Evolutionary conservation across 2,329 filamentous ascomycete species (phyloP).

Genomic region (Claviceps sp.): DNA sequence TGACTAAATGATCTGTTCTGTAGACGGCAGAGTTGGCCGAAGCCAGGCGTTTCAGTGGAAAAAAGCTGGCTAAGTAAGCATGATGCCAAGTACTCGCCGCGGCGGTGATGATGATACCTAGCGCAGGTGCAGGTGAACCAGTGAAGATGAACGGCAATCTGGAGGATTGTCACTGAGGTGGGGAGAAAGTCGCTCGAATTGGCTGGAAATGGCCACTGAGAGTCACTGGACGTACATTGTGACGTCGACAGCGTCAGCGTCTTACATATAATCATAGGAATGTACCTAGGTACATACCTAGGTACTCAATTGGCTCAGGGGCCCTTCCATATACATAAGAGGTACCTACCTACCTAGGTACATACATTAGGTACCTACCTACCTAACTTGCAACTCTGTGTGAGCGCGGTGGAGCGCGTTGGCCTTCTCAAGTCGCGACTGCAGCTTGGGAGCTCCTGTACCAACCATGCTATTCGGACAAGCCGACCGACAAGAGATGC

Average conservation of each 20-base stretch:
- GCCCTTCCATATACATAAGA: too few relatives aligned
- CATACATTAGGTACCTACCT: too few relatives aligned
- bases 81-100: not conserved
- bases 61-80: not conserved
- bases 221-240: not conserved
- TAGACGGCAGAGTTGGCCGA: not conserved
- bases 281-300: too few relatives aligned
- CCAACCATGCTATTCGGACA: constrained; percentile 4
- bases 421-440: not conserved
- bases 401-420: too few relatives aligned
- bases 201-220: too few relatives aligned
- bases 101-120: not conserved
- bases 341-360: too few relatives aligned
- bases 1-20: not conserved
- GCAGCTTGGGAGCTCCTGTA: not conserved
- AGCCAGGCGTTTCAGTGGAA: not conserved
- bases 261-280: too few relatives aligned
- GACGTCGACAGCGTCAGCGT: not conserved
- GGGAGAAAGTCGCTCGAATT: too few relatives aligned
- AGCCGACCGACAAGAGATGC: constrained; percentile 3
- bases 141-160: too few relatives aligned
- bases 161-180: not conserved
- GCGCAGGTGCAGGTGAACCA: not conserved
- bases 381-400: too few relatives aligned
- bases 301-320: too few relatives aligned